Evolutionary conservation across 2,329 filamentous ascomycete species (phyloP), one percentile per base, ranked within the genome.

Genomic region (Ophiostoma novo-ulmi): DNA sequence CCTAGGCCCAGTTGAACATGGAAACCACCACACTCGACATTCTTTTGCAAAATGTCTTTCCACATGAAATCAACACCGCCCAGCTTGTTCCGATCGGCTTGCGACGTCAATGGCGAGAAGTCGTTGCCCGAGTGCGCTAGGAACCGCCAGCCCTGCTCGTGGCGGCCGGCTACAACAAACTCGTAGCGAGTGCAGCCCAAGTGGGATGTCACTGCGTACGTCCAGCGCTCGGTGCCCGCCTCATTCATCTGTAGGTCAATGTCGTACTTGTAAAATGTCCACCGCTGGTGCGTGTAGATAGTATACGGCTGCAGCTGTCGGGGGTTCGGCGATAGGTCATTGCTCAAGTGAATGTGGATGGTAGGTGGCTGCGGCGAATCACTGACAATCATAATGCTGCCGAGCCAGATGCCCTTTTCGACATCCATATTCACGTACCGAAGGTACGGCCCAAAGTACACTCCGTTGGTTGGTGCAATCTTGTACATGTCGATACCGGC

Each of bases 31-130:
- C 94, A 97, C 76, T 99, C 95, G 38, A 94, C 88, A 76, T 99
- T 97, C 84, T 97, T 97, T 80, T 97, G 93, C 77, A 99, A 85
- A 38, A 99, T 94, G 76, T 99, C 95, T 77, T 97, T 98, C 95
- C 95, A 99, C 94, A 99, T 97, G 77, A 95, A 92, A 0, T 94
- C 92, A 0, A 96, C 87, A 1, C 95, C 95, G 39, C 95, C 95
- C 1, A 98, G 85, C 75, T 91, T 92, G 41, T 89, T 88, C 63
- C 94, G 87, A 75, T 99, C 95, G 73, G 91, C 93, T 70, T 93
- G 90, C 73, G 89, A 93, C 1, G 97, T 95, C 74, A 91, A 90
- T 38, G 96, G 85, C 0, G 93, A 91, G 79, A 98, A 99, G 78
- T 99, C 95, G 77, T 98, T 98, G 3, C 94, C 94, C 17, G 94